Base-by-base conservation (phyloP, 73 alveolate species). In the Vitrella brassicaformis region DNA sequence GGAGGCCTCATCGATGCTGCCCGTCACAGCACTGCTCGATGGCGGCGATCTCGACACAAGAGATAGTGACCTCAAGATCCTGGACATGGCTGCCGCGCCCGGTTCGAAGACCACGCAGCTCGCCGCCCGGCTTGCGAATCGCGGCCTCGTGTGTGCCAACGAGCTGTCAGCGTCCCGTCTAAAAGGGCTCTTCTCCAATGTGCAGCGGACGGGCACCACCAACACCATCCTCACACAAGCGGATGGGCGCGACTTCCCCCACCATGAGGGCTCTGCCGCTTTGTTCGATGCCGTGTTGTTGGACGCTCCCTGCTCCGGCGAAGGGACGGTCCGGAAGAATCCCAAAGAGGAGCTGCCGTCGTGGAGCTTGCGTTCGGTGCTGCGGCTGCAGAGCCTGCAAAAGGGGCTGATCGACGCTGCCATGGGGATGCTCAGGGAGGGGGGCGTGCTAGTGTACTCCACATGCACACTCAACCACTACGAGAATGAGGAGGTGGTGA, bases 301-400 rank as follows among this genome's bases (percentile, higher is more conserved):
- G 73, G 98, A 92, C 82, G 98, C 89, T 0, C 98, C 98, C n/a
- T 92, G 98, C 85, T 86, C 94, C 30, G 98, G 95, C 0, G 98
- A 92, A 72, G 98, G 95, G n/a, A 92, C 95, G 27, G 74, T 90
- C 47, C 81, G 98, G 68, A 88, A 89, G 85, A 90, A 73, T 26
- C 84, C 84, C 47, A 71, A 86, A 26, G 80, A 14, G 56, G 56
- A 14, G 56, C 14, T 39, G 56, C 78, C 85, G 14, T 85, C 94
- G 90, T 87, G 74, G 78, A 78, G 78, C 64, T 90, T 89, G 88
- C 80, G 82, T 79, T 75, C 90, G 31, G 92, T 85, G 27, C 71
- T 82, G 72, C 92, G 95, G 68, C 90, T 76, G 71, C 93, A 89
- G 81, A 78, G 73, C 65, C 85, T 80, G 27, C 90, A 89, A 76